Evolutionary conservation across 306 rosid genomes (phyloP).

Genomic region (Acacia confusa): DNA sequence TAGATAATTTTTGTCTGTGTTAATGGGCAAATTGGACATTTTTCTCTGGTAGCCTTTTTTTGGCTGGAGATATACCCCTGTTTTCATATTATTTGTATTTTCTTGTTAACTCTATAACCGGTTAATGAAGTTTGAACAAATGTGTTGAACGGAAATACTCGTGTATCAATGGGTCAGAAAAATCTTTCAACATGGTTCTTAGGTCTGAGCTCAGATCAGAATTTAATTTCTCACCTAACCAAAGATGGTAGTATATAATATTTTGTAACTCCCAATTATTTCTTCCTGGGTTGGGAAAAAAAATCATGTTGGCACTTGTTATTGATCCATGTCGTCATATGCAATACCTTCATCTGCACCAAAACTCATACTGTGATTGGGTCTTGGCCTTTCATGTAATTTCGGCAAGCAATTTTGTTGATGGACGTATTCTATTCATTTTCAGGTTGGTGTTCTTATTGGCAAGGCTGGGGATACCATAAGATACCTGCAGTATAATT

Average conservation of each 20-base stretch:
- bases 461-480: slow-evolving; percentile 99
- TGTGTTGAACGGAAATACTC: neutral
- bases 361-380: neutral
- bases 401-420: neutral
- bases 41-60: neutral
- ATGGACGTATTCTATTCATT: slow-evolving; percentile 12
- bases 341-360: neutral
- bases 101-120: neutral
- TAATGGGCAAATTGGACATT: neutral
- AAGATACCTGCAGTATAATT: slow-evolving; percentile 79
- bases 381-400: neutral
- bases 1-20: neutral
- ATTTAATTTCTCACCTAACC: neutral
- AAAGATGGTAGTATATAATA: neutral
- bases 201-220: neutral
- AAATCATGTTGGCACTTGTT: neutral
- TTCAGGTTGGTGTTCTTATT: slow-evolving; percentile 97
- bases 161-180: neutral
- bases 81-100: neutral
- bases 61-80: neutral
- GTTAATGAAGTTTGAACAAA: neutral
- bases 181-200: neutral
- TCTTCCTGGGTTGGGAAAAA: neutral
- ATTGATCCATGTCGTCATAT: neutral
- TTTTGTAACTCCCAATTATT: neutral